Base-by-base conservation (phyloP, 2,329 filamentous ascomycete genomes). In the Chaetomium globosum region DNA sequence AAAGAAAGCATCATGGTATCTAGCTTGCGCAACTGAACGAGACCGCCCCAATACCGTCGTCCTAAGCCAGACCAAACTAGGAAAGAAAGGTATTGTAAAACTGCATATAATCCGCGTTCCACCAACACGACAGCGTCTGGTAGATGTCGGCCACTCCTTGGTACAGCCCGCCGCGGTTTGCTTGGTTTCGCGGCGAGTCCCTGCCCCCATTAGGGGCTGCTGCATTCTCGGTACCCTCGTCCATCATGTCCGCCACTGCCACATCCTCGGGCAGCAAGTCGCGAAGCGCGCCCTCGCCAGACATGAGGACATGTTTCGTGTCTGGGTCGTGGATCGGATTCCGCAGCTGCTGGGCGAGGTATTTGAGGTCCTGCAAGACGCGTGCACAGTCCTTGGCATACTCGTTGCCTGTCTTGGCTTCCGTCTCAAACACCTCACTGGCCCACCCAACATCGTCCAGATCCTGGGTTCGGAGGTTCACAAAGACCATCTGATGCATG, bases 401-500 rank as follows among this genome's bases (percentile, higher is more conserved):
- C 46, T 75, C 75, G 66, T 75, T 79, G 8, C 75, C 77, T 9
- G 75, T 73, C n/a, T 67, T 69, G 19, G 75, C 74, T 65, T 81
- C 80, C 28, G 73, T 71, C 21, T 79, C 74, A 61, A 83, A 80
- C n/a, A 77, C 73, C 12, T 76, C 72, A 56, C 79, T 76, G 52
- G 78, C 80, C 65, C 80, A 81, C 1, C 73, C 69, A 23, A 83
- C 74, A 49, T 78, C 77, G 3, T 54, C 72, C 53, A 66, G 65
- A 61, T 74, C 75, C 43, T 65, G 71, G 59, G 69, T 73, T 55
- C 70, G 68, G 12, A 74, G 67, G 33, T 76, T 74, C 26, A 75
- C 72, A 49, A 76, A 76, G 2, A 81, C 73, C 28, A 83, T 75
- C 65, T 80, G 77, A 65, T 80, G 77, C 61, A 84, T 75, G 61